A percentile compares a stretch with the other conserved stretches of the same genome.
Conservation (phyloP, 2,329 filamentous ascomycete species). For the Calonectria naviculata region DNA sequence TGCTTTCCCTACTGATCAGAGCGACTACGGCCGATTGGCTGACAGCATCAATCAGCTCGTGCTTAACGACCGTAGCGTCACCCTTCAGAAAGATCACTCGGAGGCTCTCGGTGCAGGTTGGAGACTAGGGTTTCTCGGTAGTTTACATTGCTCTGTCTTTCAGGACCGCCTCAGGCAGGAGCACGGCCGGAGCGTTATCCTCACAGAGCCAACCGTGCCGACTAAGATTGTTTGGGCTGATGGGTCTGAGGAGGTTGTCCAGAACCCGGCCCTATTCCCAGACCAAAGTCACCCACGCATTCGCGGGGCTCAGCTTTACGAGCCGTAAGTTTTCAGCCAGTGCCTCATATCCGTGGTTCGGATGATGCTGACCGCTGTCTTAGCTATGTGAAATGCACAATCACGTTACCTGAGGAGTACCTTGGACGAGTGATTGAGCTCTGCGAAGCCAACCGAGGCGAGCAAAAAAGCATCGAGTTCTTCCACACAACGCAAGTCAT, state of each 20-base stretch:
- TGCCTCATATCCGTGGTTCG: neutral
- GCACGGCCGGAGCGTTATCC: constrained; percentile 94
- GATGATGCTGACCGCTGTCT: neutral
- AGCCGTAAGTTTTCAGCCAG: constrained; percentile 55
- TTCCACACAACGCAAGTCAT: constrained; percentile 95
- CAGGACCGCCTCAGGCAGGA: constrained; percentile 95
- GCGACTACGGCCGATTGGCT: constrained; percentile 86
- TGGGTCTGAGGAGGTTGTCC: constrained; percentile 81
- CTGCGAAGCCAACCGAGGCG: constrained; percentile 89
- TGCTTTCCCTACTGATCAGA: constrained; percentile 92
- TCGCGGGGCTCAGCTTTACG: constrained; percentile 58
- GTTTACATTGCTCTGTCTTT: constrained; percentile 98
- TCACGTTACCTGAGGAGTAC: constrained; percentile 94
- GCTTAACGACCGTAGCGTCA: constrained; percentile 95
- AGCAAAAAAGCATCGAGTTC: constrained; percentile 89
- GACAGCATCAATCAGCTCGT: constrained; percentile 95
- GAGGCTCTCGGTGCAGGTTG: constrained; percentile 95
- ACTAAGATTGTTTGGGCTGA: constrained; percentile 85
- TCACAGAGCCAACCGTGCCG: constrained; percentile 94
- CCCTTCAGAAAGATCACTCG: constrained; percentile 91
- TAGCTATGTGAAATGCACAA: constrained; percentile 80
- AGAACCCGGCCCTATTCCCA: constrained; percentile 90
- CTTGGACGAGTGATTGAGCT: constrained; percentile 94
- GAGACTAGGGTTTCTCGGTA: constrained; percentile 95
- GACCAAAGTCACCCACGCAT: constrained; percentile 66